Evolutionary conservation across 208 protist genomes (phyloP), one percentile per base, ranked within the genome.

Genomic region (Crithidia acanthocephali): DNA sequence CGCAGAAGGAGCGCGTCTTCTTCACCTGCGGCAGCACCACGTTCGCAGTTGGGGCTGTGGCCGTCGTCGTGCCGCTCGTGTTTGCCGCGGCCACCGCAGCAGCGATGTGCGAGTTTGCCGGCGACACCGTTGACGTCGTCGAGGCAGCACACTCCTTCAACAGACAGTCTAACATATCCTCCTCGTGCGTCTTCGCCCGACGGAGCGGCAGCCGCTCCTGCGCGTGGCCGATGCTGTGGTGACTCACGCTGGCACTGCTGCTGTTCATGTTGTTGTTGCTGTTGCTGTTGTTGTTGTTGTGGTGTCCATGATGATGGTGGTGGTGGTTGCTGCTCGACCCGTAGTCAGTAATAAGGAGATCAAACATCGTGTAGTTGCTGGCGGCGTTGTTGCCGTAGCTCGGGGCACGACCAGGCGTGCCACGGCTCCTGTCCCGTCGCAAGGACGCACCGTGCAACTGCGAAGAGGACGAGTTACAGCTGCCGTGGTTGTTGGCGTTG

Each of bases 91-190:
- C 35, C 35, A 40, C 35, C 35, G 35, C 35, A 5, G 11, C 35
- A 5, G 35, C 35, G 35, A 40, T 30, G 48, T 57, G 28, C 7
- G 52, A 37, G 28, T 15, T 37, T 2, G 28, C 23, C 9, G 56
- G 56, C 8, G 56, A 61, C 4, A 61, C 18, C 2, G 52, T 58
- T 2, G 52, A 58, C n/a, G 56, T 40, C 33, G 56, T 45, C 8
- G 33, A 40, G 28, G 52, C 52, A 2, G 30, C 52, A 16, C 52
- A 58, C 52, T 58, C 52, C 16, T 33, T 25, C 4, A 23, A 40
- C 25, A 58, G 20, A 3, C 3, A 23, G n/a, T 58, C 52, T 16
- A 58, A n/a, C 52, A 22, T 5, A 9, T 61, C 56, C 56, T 45
- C 52, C 7, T 53, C 22, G 2, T 7, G 48, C 28, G 52, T 2